These are phyloP conservation scores for Talaromyces piceae DNA, from an alignment of 2,329 filamentous ascomycete species.

Conservation along the genomic window DNA sequence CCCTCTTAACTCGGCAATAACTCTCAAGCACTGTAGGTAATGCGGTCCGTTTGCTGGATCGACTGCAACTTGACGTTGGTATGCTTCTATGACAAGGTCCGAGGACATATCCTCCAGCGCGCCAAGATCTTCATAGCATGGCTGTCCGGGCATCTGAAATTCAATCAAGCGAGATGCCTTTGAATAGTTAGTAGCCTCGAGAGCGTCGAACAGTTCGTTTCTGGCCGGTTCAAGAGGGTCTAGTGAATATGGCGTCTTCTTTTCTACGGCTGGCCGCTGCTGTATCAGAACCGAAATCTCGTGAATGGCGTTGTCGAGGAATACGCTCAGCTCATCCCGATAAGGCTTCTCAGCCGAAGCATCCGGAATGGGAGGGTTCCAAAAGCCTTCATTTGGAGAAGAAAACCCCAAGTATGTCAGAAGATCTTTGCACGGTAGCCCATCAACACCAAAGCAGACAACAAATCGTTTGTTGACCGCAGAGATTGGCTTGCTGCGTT, in stretches of 20 bases:
- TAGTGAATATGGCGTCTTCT: constrained; percentile 26
- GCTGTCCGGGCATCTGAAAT: constrained; percentile 16
- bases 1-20: constrained; percentile 48
- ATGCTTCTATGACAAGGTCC: constrained; percentile 54
- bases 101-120: constrained; percentile 57
- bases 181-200: constrained; percentile 28
- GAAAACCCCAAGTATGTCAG: constrained; percentile 53
- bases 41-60: constrained; percentile 50
- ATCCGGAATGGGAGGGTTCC: constrained; percentile 36
- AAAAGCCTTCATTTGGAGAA: constrained; percentile 33
- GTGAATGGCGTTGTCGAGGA: constrained; percentile 53
- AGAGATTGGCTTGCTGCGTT: constrained; percentile 49
- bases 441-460: constrained; percentile 54
- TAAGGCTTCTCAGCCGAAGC: constrained; percentile 29
- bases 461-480: constrained; percentile 57
- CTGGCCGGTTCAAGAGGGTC: constrained; percentile 28
- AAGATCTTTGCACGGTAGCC: constrained; percentile 46
- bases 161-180: constrained; percentile 20
- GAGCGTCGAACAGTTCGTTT: constrained; percentile 31
- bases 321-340: constrained; percentile 34
- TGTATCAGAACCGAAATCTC: constrained; percentile 51
- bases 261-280: constrained; percentile 33
- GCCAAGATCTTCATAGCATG: constrained; percentile 57
- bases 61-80: constrained; percentile 50
- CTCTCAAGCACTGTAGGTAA: constrained; percentile 60